A percentile compares a stretch with the other conserved stretches of the same genome.
phyloP scores from a whole-genome alignment of 2,329 filamentous ascomycete species.

The Colletotrichum sansevieriae region DNA sequence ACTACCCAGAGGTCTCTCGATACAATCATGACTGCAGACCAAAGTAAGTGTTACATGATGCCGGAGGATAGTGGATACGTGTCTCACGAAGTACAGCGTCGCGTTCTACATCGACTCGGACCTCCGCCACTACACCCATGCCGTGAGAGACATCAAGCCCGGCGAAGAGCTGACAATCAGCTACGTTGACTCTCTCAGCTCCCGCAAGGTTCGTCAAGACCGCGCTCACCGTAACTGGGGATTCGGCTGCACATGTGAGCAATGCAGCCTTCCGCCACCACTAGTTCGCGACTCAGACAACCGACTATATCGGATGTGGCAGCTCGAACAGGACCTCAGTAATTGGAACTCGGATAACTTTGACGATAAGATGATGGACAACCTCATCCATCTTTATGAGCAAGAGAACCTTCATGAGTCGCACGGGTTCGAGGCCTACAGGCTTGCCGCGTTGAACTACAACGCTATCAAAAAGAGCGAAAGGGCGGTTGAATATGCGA shows the following conservation, averaged over 20 bases:
- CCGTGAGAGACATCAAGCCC: conserved; percentile 50
- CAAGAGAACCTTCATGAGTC: conserved; percentile 44
- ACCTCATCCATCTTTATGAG: conserved; percentile 43
- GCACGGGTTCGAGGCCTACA: conserved; percentile 51
- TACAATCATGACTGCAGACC: conserved; percentile 53
- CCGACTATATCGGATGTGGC: conserved; percentile 43
- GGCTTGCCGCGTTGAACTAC: conserved; percentile 54
- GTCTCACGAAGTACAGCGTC: conserved; percentile 49
- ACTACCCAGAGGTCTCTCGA: conserved; percentile 43
- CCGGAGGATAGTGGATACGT: background rate
- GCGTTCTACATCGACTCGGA: conserved; percentile 47
- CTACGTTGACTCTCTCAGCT: conserved; percentile 43
- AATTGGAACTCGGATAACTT: conserved; percentile 37
- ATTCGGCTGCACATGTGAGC: conserved; percentile 46
- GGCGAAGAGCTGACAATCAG: conserved; percentile 54
- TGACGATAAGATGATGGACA: conserved; percentile 42
- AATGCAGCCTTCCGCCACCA: conserved; percentile 44
- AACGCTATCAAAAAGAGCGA: conserved; percentile 54
- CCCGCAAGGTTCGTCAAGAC: conserved; percentile 44
- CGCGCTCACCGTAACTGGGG: conserved; percentile 46
- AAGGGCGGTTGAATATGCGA: conserved; percentile 54
- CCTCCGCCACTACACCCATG: conserved; percentile 52
- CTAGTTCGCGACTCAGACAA: conserved; percentile 42
- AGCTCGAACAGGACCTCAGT: conserved; percentile 40
- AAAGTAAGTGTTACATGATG: conserved; percentile 46